Conservation (phyloP, 352 stramenopile species). For the Pythium sukuiense region DNA sequence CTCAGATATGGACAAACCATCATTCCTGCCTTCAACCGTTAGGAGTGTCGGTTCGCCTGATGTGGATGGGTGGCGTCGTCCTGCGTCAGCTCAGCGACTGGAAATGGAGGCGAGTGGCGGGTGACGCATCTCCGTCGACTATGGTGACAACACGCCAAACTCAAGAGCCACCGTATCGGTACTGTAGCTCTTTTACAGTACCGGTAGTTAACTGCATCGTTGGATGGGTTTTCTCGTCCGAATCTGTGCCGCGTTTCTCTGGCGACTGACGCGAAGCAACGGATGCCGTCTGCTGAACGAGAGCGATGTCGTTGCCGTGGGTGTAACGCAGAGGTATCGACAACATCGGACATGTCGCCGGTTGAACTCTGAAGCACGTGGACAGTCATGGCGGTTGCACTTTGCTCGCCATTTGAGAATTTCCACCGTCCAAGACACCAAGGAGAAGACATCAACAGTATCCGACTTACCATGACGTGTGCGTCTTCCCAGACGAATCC, state of each 20-base stretch:
- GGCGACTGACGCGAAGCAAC: not conserved
- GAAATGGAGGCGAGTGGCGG: not conserved
- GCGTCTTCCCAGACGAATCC: not conserved
- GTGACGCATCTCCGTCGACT: constrained; percentile 15
- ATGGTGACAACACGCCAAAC: constrained; percentile 14
- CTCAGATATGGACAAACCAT: constrained; percentile 5
- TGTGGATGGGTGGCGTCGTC: constrained; percentile 10
- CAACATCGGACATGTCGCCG: constrained; percentile 6
- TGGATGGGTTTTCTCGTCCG: not conserved
- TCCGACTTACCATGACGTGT: not conserved
- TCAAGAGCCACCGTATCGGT: too few species aligned
- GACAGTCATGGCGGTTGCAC: not conserved
- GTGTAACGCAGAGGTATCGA: not conserved
- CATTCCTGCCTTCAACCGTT: constrained; percentile 9
- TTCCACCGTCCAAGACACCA: not conserved
- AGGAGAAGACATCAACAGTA: not conserved
- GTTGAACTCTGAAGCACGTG: not conserved
- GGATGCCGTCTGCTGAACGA: not conserved
- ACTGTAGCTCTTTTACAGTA: not conserved
- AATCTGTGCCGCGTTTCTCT: constrained; percentile 2
- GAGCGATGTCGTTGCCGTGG: not conserved
- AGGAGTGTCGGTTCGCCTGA: constrained; percentile 6
- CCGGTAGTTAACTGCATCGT: constrained; percentile 3
- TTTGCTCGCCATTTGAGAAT: not conserved
- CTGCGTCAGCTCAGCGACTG: constrained; percentile 14